Base-by-base conservation (phyloP, 306 rosid genomes). In the Carpinus viminea region DNA sequence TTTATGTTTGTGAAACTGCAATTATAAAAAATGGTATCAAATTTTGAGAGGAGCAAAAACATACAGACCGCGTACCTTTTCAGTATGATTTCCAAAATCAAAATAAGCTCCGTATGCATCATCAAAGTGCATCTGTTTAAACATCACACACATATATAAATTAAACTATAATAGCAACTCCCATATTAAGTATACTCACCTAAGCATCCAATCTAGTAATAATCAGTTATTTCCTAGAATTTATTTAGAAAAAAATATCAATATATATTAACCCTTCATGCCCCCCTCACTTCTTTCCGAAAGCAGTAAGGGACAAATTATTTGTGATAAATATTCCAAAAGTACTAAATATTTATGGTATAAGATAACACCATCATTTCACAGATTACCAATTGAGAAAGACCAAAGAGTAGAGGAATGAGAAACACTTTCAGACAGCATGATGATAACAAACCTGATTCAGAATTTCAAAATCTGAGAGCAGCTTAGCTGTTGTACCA, bases 81-180 rank as follows among this genome's bases (percentile, higher is more conserved):
- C 99, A 3, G 99, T 91, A 85, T 95, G 98, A 85, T 87, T 90
- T 77, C 98, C 97, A 55, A 90, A 95, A 86, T 95, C 98, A 81
- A 92, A 86, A 82, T 92, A 95, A 73, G 98, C 90, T 78, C 94
- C 98, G 68, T 86, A 75, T 10, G 84, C 82, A 47, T 81, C 74
- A 78, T 92, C 97, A 65, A 91, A 89, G 83, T 95, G 98, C 90
- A 95, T 88, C 98, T 95, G 98, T 68, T 85, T 26, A 74, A 46
- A 80, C 78, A 89, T 76, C 76, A 78, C 81, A 56, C 76, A 79
- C 57, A 65, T 75, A 74, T 83, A 80, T 26, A 70, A 17, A 50
- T 70, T 80, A 34, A 34, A 76, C 36, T 61, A 53, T 41, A 53
- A 76, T 53, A 74, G 61, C 18, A 45, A 79, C 68, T 8, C 31